A percentile compares a stretch with the other conserved stretches of the same genome.
phyloP scores from a whole-genome alignment of 331 rosid genomes.

The Phaseolus coccineus region DNA sequence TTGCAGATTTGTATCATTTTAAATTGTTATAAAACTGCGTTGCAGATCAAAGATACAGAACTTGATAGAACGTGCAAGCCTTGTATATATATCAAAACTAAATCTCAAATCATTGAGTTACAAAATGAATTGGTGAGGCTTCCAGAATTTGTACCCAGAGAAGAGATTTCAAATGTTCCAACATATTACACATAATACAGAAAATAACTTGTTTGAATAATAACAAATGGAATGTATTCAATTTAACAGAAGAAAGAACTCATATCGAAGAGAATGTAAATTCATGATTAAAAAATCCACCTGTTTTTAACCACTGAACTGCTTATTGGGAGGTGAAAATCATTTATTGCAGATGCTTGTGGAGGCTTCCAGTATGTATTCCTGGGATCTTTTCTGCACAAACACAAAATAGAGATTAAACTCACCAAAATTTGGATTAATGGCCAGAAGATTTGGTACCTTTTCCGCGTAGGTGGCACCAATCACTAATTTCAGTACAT shows the following conservation, averaged over 20 bases:
- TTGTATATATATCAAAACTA: no score
- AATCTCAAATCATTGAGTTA: no score
- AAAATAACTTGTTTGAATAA: conserved; percentile 1
- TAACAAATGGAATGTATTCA: neutral
- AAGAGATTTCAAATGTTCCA: neutral
- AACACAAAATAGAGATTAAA: conserved; percentile 33
- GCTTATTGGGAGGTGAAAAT: conserved; percentile 74
- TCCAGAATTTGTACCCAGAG: conserved; percentile 4
- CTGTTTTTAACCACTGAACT: conserved; percentile 72
- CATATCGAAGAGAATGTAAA: neutral
- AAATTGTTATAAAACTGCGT: no score
- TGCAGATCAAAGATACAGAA: no score
- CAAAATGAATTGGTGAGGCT: neutral
- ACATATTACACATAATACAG: conserved; percentile 1
- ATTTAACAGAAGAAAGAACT: conserved; percentile 6
- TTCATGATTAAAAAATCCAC: conserved; percentile 43
- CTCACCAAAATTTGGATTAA: conserved; percentile 18
- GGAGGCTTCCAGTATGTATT: conserved; percentile 63
- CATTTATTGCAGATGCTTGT: conserved; percentile 57
- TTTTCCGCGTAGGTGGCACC: neutral
- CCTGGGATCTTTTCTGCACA: conserved; percentile 49
- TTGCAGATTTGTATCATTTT: neutral
- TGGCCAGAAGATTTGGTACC: neutral
- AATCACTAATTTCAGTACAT: neutral
- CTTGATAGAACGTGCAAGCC: no score